Evolutionary conservation across 371 early-diverging fungal genomes (phyloP), one percentile per base, ranked within the genome.

Genomic region (Rhizopus microsporus): DNA sequence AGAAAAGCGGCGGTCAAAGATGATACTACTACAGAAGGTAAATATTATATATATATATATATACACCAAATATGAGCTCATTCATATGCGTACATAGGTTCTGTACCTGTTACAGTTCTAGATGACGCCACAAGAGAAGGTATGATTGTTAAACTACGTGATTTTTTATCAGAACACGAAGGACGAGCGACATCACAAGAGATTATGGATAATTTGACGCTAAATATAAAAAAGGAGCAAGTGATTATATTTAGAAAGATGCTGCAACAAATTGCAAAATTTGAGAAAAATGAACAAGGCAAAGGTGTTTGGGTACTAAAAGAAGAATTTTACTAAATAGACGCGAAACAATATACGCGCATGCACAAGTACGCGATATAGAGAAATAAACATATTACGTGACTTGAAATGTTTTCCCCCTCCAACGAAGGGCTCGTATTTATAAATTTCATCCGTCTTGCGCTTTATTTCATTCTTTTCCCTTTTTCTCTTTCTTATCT

Each of bases 251-350:
- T 89, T 56, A 72, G 82, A 29, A 85, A 86, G 61, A 79, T 89
- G 86, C 65, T 89, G 9, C 84, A 80, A 57, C 85, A 78, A 3
- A 84, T 89, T 34, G 88, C 88, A 2, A 69, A 54, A 13, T 75
- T 83, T 49, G 74, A 80, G 42, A 76, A 72, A 61, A 63, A 71
- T 17, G 39, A 39, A 12, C 4, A 71, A 57, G 59, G 68, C 34
- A 59, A 62, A 43, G 82, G 85, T 3, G 67, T 72, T 44, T 85
- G 85, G 83, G 63, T 69, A 4, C 67, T 85, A 29, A 83, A 80
- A 59, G 60, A 68, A 3, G 83, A 85, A 31, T 85, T 69, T 53
- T 66, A 72, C 35, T 77, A 65, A 58, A 23, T 23, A 23, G 23
- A 23, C 23, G 23, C 23, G 23, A 17, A 51, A 16, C n/a, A 35